Conservation (phyloP, 2,329 filamentous ascomycete species). For the Talaromyces piceae region DNA sequence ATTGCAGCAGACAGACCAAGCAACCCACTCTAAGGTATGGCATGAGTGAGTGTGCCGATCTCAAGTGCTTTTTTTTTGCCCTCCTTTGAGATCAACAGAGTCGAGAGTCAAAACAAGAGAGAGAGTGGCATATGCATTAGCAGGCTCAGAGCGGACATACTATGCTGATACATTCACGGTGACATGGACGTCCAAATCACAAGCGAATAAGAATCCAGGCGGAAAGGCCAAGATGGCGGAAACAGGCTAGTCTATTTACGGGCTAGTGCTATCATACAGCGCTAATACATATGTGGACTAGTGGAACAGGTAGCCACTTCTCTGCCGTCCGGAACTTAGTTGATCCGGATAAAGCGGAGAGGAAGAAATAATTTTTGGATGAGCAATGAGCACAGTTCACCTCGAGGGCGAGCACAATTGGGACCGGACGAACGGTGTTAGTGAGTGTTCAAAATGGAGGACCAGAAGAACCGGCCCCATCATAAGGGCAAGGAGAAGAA, state of each 20-base stretch:
- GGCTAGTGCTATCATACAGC: background rate
- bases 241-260: background rate
- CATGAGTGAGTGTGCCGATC: too few species aligned
- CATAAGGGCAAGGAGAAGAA: slow-evolving; percentile 86
- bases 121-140: too few species aligned
- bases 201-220: too few species aligned
- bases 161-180: too few species aligned
- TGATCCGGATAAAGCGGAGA: slow-evolving; percentile 12
- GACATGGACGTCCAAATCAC: too few species aligned
- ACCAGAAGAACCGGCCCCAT: slow-evolving; percentile 79
- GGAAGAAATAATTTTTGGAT: slow-evolving; percentile 12
- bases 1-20: too few species aligned
- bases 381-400: slow-evolving; percentile 8
- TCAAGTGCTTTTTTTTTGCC: too few species aligned
- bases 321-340: slow-evolving; percentile 3
- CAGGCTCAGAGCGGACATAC: too few species aligned
- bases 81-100: too few species aligned
- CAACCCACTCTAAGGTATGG: too few species aligned
- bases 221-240: background rate
- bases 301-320: background rate
- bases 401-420: slow-evolving; percentile 8
- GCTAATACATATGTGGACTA: background rate
- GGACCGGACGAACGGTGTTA: slow-evolving; percentile 7
- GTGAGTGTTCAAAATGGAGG: slow-evolving; percentile 55
- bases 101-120: too few species aligned